Conservation (phyloP, 2,329 filamentous ascomycete species). For the Exophiala alcalophila region DNA sequence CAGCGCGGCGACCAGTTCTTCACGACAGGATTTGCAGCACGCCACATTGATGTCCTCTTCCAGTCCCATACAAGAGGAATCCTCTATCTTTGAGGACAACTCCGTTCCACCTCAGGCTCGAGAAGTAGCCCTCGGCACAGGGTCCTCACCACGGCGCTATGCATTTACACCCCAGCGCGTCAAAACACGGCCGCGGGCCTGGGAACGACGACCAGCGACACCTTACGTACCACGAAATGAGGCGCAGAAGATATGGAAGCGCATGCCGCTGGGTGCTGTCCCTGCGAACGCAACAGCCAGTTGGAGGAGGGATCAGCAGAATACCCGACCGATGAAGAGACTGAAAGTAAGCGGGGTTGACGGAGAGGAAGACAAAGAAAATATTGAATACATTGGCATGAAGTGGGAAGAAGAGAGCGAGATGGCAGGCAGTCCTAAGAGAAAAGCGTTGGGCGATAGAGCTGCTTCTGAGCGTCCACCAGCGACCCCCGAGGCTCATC, state of each 20-base stretch:
- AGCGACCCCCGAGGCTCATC: constrained; percentile 1
- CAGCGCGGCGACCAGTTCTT: neutral
- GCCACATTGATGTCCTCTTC: neutral
- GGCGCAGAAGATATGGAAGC: constrained; percentile 47
- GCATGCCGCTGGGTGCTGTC: constrained; percentile 33
- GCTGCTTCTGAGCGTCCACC: neutral
- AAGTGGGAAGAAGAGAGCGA: constrained; percentile 22
- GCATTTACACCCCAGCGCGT: constrained; percentile 41
- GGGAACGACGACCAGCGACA: constrained; percentile 46
- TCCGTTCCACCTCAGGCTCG: neutral
- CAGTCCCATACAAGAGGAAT: neutral
- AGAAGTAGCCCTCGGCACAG: neutral
- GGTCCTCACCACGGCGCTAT: constrained; percentile 11
- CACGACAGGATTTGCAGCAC: neutral
- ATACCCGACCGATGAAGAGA: constrained; percentile 25
- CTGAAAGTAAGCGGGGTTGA: constrained; percentile 15
- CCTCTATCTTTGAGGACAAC: neutral
- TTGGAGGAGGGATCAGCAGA: constrained; percentile 18
- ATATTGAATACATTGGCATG: constrained; percentile 17
- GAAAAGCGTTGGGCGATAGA: constrained; percentile 13
- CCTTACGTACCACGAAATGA: constrained; percentile 40
- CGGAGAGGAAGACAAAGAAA: constrained; percentile 25
- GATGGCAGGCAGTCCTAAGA: constrained; percentile 17
- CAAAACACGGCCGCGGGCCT: constrained; percentile 39
- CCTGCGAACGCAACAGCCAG: constrained; percentile 9